Percentiles rank a stretch among this genome's conserved stretches.
Conservation (phyloP, 2,329 filamentous ascomycete species). For the Tolypocladium paradoxum region DNA sequence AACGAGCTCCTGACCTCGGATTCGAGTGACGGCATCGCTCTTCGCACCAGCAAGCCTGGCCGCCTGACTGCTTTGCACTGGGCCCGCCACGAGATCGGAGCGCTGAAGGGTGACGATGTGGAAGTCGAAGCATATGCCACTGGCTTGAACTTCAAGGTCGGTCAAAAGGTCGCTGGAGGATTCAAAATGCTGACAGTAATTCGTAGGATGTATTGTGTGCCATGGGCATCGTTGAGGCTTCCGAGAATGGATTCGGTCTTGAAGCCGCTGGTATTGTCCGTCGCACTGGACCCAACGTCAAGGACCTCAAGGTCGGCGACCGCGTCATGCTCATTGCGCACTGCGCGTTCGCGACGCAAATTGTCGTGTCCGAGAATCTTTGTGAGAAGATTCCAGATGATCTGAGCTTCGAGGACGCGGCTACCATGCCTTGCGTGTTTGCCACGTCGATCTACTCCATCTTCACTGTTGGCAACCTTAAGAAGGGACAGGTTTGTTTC, state of each 20-base stretch:
- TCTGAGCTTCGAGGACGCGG: too few relatives aligned
- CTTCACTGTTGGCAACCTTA: neutral
- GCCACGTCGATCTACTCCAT: slow-evolving; percentile 2
- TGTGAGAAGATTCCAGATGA: neutral
- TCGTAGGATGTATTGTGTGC: slow-evolving; percentile 22
- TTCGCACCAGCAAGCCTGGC: neutral
- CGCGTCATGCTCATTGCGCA: slow-evolving; percentile 1
- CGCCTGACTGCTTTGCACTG: neutral
- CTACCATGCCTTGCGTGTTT: neutral
- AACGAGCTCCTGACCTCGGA: neutral
- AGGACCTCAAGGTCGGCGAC: slow-evolving; percentile 19
- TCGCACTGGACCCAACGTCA: slow-evolving; percentile 11
- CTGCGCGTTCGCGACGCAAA: too few relatives aligned
- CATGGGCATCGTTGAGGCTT: slow-evolving; percentile 11
- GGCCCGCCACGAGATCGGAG: neutral
- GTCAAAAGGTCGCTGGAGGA: too few relatives aligned
- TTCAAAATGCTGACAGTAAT: neutral
- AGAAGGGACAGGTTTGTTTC: neutral
- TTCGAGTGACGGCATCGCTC: neutral
- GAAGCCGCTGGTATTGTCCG: slow-evolving; percentile 17
- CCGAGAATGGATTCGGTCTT: slow-evolving; percentile 6
- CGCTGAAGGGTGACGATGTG: slow-evolving; percentile 11
- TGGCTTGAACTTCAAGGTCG: slow-evolving; percentile 21
- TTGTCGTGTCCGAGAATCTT: too few relatives aligned
- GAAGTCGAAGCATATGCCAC: slow-evolving; percentile 21